phyloP scores from a whole-genome alignment of 345 rosid species.

The Limnanthes douglasii region DNA sequence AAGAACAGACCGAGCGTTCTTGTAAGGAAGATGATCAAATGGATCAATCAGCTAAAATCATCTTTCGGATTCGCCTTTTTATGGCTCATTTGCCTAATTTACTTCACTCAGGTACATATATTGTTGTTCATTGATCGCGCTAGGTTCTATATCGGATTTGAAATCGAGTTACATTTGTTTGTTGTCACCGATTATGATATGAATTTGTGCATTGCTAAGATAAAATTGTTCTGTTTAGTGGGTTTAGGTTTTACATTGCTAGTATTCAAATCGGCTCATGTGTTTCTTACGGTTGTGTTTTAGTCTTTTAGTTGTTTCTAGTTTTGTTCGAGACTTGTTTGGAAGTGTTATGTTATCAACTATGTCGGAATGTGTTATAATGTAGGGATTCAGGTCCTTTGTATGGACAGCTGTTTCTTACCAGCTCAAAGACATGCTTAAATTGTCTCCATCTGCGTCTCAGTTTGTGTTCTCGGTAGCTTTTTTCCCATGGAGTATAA shows the following conservation, averaged over 20 bases:
- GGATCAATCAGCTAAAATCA: conserved; percentile 42
- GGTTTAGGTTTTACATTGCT: background rate
- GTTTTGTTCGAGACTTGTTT: too few species aligned
- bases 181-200: too few species aligned
- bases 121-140: too few species aligned
- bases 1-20: conserved; percentile 1
- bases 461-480: conserved; percentile 74
- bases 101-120: conserved; percentile 70
- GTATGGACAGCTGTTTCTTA: conserved; percentile 98
- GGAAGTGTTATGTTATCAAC: too few species aligned
- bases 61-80: conserved; percentile 72
- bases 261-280: too few species aligned
- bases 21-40: conserved; percentile 31
- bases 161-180: too few species aligned
- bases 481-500: conserved; percentile 93
- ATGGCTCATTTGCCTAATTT: conserved; percentile 86
- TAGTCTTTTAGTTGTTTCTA: too few species aligned
- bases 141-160: too few species aligned
- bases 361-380: too few species aligned
- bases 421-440: conserved; percentile 79
- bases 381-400: conserved; percentile 92
- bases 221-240: background rate
- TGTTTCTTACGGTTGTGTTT: too few species aligned
- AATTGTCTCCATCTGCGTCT: conserved; percentile 90
- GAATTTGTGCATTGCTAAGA: background rate